phyloP scores from a whole-genome alignment of 495 filamentous ascomycete genomes.

The Peziza echinospora region DNA sequence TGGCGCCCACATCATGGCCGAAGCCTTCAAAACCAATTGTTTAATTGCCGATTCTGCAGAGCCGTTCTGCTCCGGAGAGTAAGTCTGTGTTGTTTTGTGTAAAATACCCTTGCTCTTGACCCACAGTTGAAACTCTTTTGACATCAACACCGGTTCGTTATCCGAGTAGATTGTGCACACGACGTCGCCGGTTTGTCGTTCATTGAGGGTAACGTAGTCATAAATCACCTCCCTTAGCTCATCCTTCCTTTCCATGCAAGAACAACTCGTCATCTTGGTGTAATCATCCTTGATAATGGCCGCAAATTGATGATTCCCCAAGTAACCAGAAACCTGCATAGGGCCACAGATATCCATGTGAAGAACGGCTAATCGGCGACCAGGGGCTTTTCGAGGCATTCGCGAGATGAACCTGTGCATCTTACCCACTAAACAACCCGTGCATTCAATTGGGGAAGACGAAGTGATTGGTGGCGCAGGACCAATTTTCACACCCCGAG shows the following conservation, averaged over 20 bases:
- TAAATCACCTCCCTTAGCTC: neutral
- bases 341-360: no score
- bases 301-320: neutral
- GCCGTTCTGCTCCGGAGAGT: neutral
- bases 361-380: neutral
- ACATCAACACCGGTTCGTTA: neutral
- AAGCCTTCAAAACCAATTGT: neutral
- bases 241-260: neutral
- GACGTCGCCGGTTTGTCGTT: neutral
- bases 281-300: neutral
- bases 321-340: no score
- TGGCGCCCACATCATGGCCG: neutral
- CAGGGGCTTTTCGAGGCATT: neutral
- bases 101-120: neutral
- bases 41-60: neutral
- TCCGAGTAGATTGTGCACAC: no score
- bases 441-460: no score
- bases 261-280: neutral
- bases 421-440: neutral
- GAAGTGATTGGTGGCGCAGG: neutral
- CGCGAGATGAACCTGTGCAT: neutral
- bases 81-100: neutral
- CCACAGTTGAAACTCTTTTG: neutral
- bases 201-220: neutral
- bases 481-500: neutral